Evolutionary conservation across 208 protist genomes (phyloP), one percentile per base, ranked within the genome.

Genomic region (Trypanosoma melophagium): DNA sequence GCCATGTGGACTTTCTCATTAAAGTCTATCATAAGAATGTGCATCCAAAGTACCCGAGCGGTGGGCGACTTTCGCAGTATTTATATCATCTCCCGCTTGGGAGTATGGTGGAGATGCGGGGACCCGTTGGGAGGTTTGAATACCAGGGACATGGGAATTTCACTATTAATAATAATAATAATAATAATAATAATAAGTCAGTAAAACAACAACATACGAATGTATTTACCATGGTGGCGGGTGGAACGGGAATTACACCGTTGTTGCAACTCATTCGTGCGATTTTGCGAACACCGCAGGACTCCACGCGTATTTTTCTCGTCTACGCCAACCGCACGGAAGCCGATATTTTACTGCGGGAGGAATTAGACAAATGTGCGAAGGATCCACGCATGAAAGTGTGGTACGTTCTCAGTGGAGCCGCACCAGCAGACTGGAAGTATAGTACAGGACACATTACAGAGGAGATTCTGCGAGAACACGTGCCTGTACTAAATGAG

Each of bases 191-290:
- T n/a, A n/a, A n/a, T n/a, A n/a, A n/a, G n/a, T 19, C 7, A 53
- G 40, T 58, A 24, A 79, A 65, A n/a, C 25, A 71, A 52, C 61
- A 51, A 42, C 63, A 77, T 49, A 75, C 83, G 22, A 74, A 81
- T 51, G 79, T 79, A 38, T 89, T 86, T 62, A 79, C 81, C 1
- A 88, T 90, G 58, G 64, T 94, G 13, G 85, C 84, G 5, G 90
- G 90, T 35, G 90, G 95, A 60, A 94, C 91, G 3, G 95, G 95
- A 53, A 97, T 98, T 76, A 98, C 95, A 14, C 95, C 95, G 0
- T 89, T 96, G 50, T 65, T 96, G 45, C 95, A 98, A 80, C 76
- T 98, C 38, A 94, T 97, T 24, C 76, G 79, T 28, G 91, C 91
- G 38, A 94, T 97, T 61, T 60, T 86, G 38, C 84, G 87, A 71